Conservation (phyloP, 805 yeast genomes). For the Lachancea nothofagi region DNA sequence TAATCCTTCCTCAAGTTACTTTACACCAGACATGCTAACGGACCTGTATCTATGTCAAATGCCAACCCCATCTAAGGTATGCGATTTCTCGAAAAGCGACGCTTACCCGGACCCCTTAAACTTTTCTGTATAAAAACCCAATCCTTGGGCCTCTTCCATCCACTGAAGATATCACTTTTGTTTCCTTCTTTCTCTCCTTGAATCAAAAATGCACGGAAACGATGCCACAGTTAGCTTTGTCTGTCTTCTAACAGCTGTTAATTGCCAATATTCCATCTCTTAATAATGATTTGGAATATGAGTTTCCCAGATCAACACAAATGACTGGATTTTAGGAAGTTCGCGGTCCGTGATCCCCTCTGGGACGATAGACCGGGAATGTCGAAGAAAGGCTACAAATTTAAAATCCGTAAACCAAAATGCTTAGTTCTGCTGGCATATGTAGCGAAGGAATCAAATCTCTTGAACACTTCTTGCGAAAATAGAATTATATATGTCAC, state of each 20-base stretch:
- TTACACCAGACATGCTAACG: too few relatives aligned
- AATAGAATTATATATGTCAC: too few relatives aligned
- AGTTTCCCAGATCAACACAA: slow-evolving; percentile 34
- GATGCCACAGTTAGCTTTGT: slow-evolving; percentile 36
- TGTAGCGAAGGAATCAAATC: too few relatives aligned
- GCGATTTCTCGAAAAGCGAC: too few relatives aligned
- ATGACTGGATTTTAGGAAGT: slow-evolving; percentile 35
- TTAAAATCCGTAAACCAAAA: neutral
- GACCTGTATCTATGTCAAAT: too few relatives aligned
- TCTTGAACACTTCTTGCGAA: too few relatives aligned
- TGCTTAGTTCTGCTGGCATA: too few relatives aligned
- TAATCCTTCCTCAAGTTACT: too few relatives aligned
- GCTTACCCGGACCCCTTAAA: too few relatives aligned
- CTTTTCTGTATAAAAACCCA: neutral
- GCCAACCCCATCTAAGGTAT: too few relatives aligned
- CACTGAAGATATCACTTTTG: neutral
- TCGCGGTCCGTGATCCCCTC: slow-evolving; percentile 32
- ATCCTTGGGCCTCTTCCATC: neutral
- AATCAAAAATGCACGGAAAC: slow-evolving; percentile 35
- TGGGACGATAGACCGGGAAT: slow-evolving; percentile 33
- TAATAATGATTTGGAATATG: slow-evolving; percentile 24
- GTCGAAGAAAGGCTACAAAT: slow-evolving; percentile 37
- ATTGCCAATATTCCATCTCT: slow-evolving; percentile 35
- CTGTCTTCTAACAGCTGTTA: slow-evolving; percentile 34
- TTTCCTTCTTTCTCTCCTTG: slow-evolving; percentile 12